These are phyloP conservation scores for Phytophthora litchii DNA, from an alignment of 352 stramenopile genomes.

Conservation along the genomic window DNA sequence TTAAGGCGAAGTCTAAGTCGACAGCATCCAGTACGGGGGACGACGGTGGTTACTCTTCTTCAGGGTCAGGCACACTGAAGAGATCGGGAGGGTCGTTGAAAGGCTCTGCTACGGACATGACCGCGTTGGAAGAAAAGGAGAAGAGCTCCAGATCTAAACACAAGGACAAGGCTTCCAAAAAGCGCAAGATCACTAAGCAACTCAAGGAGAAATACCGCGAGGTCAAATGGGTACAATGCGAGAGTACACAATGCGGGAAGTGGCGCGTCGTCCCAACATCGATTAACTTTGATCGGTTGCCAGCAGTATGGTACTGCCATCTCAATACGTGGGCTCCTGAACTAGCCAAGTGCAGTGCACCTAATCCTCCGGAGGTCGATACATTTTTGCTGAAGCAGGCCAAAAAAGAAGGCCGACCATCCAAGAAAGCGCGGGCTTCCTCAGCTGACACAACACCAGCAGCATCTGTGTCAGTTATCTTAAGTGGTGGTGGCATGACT, in stretches of 20 bases:
- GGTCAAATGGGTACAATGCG: conserved; percentile 96
- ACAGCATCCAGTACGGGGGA: conserved; percentile 24
- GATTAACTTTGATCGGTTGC: conserved; percentile 90
- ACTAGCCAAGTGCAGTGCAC: conserved; percentile 67
- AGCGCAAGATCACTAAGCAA: conserved; percentile 79
- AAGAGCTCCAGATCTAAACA: conserved; percentile 44
- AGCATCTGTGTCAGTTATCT: conserved; percentile 16
- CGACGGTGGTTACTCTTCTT: conserved; percentile 47
- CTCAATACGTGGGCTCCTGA: conserved; percentile 83
- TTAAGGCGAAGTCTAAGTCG: conserved; percentile 43
- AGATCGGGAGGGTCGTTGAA: conserved; percentile 26
- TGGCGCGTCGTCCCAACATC: conserved; percentile 94
- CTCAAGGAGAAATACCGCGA: conserved; percentile 86
- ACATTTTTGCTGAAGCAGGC: conserved; percentile 68
- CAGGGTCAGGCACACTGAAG: conserved; percentile 35
- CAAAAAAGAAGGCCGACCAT: conserved; percentile 58
- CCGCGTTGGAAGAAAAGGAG: conserved; percentile 30
- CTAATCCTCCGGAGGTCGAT: conserved; percentile 79
- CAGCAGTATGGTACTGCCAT: conserved; percentile 89
- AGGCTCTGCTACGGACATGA: conserved; percentile 25
- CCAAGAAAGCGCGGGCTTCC: conserved; percentile 56
- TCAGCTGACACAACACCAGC: conserved; percentile 19
- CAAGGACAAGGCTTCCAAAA: conserved; percentile 73
- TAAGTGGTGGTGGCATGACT: conserved; percentile 7
- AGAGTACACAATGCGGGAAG: conserved; percentile 92